Percentiles rank a stretch among this genome's conserved stretches.
These are phyloP conservation scores for Wickerhamomyces strasburgensis DNA, from an alignment of 805 yeast species.

Conservation along the genomic window DNA sequence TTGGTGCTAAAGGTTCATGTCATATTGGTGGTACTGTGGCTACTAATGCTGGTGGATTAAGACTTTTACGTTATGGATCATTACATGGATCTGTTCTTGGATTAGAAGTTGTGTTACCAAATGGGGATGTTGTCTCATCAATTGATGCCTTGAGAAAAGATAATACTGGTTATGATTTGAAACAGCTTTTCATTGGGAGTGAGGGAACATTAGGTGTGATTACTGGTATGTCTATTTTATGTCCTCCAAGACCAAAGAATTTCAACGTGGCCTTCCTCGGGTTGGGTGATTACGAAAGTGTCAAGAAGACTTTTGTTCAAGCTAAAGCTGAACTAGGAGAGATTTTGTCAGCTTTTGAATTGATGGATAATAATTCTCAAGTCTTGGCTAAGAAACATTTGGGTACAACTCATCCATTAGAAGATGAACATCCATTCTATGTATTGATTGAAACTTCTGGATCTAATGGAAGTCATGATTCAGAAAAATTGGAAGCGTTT, in stretches of 20 bases:
- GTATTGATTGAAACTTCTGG: conserved; percentile 95
- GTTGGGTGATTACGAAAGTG: conserved; percentile 74
- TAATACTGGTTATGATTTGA: conserved; percentile 91
- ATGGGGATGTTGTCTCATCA: conserved; percentile 76
- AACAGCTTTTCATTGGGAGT: conserved; percentile 88
- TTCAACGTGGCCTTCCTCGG: conserved; percentile 88
- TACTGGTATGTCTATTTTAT: conserved; percentile 83
- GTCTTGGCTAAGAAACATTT: conserved; percentile 56
- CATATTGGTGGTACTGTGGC: conserved; percentile 94
- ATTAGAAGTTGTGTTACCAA: conserved; percentile 86
- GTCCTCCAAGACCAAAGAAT: conserved; percentile 85
- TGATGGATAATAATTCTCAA: conserved; percentile 79
- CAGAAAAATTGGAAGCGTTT: conserved; percentile 79
- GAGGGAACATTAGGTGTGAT: conserved; percentile 91
- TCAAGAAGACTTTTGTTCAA: conserved; percentile 70
- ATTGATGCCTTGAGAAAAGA: conserved; percentile 87
- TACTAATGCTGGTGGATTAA: conserved; percentile 93
- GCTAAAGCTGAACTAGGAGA: conserved; percentile 80
- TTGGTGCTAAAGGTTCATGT: conserved; percentile 97
- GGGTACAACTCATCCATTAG: conserved; percentile 70
- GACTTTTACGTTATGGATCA: conserved; percentile 84
- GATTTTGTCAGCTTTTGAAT: conserved; percentile 87
- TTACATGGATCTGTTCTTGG: conserved; percentile 91
- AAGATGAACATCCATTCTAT: conserved; percentile 79
- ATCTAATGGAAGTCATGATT: conserved; percentile 89